phyloP scores from a whole-genome alignment of 331 rosid genomes.

The Pyracantha coccinea region DNA sequence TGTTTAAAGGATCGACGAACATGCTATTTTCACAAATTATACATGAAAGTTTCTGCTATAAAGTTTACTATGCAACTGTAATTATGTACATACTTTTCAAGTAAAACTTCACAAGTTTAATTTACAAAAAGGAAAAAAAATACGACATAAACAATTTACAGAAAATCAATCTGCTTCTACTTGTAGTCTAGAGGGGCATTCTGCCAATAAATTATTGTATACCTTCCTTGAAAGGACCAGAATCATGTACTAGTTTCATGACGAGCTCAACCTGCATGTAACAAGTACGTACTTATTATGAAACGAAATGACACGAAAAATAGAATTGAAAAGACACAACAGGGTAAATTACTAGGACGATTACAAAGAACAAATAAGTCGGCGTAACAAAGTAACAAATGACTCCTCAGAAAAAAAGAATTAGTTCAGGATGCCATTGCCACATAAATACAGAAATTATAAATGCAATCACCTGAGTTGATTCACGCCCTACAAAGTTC shows the following conservation, averaged over 20 bases:
- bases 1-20: no score
- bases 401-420: background rate
- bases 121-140: background rate
- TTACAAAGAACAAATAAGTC: background rate
- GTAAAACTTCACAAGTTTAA: background rate
- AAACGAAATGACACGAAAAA: background rate
- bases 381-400: background rate
- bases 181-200: background rate
- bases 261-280: slow-evolving; percentile 62
- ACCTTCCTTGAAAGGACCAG: slow-evolving; percentile 83
- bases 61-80: background rate
- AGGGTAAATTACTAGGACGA: background rate
- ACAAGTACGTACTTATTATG: background rate
- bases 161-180: background rate
- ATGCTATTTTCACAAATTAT: background rate
- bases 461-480: slow-evolving; percentile 60
- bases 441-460: background rate
- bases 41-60: background rate
- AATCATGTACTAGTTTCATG: slow-evolving; percentile 58
- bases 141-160: background rate
- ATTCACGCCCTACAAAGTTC: slow-evolving; percentile 67
- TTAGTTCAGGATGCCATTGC: background rate
- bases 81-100: background rate
- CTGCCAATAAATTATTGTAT: slow-evolving; percentile 14
- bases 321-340: background rate